A percentile compares a stretch with the other conserved stretches of the same genome.
Conservation (phyloP, 2,329 filamentous ascomycete genomes). For the Coniochaeta hoffmannii region DNA sequence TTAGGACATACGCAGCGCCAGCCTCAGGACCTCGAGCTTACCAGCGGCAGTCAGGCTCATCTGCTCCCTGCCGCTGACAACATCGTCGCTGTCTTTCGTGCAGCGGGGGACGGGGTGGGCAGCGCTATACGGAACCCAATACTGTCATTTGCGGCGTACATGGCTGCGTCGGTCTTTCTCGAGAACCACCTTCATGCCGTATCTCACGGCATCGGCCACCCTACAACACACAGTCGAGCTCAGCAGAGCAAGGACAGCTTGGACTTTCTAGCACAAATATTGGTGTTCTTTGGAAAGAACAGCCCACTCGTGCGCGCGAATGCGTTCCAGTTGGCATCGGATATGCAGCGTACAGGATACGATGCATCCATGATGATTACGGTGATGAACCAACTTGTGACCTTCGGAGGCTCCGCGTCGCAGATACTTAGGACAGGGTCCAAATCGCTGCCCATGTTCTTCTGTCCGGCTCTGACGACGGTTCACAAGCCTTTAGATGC, state of each 20-base stretch:
- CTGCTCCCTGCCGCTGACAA: not conserved
- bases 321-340: not conserved
- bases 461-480: not conserved
- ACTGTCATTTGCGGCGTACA: not conserved
- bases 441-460: not conserved
- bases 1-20: slow-evolving; percentile 34
- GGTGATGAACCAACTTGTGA: not conserved
- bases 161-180: not conserved
- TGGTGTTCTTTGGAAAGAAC: not conserved
- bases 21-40: not conserved
- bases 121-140: not conserved
- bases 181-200: not conserved
- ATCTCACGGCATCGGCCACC: not conserved
- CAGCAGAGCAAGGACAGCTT: not conserved
- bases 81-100: not conserved
- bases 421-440: not conserved
- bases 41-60: not conserved
- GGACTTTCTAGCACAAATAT: not conserved
- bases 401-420: not conserved
- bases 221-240: not conserved
- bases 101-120: not conserved
- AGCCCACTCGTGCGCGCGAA: not conserved
- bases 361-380: not conserved
- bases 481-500: not conserved
- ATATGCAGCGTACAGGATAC: not conserved